Evolutionary conservation across 768 basidiomycete genomes (phyloP), one percentile per base, ranked within the genome.

Genomic region (Naganishia vaughanmartiniae): DNA sequence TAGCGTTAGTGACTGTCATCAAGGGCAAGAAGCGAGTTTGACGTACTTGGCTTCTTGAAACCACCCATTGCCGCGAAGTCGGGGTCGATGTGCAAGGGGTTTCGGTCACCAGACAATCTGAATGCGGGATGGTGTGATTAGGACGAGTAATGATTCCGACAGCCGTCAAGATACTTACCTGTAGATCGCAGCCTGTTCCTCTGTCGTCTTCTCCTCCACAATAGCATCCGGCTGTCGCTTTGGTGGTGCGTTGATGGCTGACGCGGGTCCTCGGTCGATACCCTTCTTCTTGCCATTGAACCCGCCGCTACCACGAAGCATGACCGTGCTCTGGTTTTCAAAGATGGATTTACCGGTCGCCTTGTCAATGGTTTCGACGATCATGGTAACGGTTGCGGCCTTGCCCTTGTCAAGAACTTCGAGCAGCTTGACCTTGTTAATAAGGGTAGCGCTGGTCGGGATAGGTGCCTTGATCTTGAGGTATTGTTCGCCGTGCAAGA

Each of bases 401-500:
- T 98, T 98, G 74, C 92, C 93, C 82, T 84, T 84, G 77, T 84
- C 84, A 31, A 84, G 79, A 0, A 82, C 84, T 68, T 84, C 83
- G 31, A 83, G 83, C 53, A 78, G 88, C 88, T 89, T 85, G 6
- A 88, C 86, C 73, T 90, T 84, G 77, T 85, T 94, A 34, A 92
- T 84, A 26, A 98, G 84, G 26, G 89, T 87, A 0, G 88, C 95
- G 70, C 85, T 88, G 0, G 92, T 92, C 0, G 95, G 94, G 71
- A 98, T 90, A 0, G 90, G 88, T 1, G 84, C 88, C 33, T 90
- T 89, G 80, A 99, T 91, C 71, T 87, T 86, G 74, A 99, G 83
- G 81, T 92, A 98, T 77, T 98, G 96, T 79, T 99, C 96, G 54
- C 96, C 96, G 79, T 99, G 96, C 21, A 99, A 86, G n/a, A 99